phyloP scores from a whole-genome alignment of 176 grass and related monocot species.

The Calamus simplicifolius region DNA sequence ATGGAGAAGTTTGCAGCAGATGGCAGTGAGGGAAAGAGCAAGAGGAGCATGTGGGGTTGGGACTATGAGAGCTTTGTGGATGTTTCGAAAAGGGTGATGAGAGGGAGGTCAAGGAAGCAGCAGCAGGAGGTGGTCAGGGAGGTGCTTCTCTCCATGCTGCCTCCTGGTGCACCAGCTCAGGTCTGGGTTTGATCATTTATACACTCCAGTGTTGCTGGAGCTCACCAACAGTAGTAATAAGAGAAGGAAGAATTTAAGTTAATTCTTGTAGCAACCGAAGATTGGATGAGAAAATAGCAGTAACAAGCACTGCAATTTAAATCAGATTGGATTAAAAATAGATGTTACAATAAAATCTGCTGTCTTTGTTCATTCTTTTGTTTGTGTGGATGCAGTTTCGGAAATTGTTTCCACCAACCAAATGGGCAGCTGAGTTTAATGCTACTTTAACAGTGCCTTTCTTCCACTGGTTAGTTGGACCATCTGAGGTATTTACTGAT shows the following conservation, averaged over 20 bases:
- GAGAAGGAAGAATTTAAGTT: no score
- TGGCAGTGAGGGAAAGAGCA: background rate
- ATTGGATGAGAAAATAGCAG: no score
- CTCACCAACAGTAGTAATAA: no score
- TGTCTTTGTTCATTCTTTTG: no score
- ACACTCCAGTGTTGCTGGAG: no score
- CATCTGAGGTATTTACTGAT: conserved; percentile 51
- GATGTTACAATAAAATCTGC: no score
- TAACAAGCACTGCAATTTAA: no score
- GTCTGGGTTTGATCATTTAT: background rate
- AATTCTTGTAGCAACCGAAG: no score
- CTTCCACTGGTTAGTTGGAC: conserved; percentile 94
- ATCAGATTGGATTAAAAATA: no score
- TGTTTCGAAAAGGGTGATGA: conserved; percentile 80
- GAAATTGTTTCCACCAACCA: conserved; percentile 73
- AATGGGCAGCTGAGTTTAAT: conserved; percentile 93
- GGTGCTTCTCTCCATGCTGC: conserved; percentile 89
- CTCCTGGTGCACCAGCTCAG: conserved; percentile 68
- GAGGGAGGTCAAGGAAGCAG: conserved; percentile 56
- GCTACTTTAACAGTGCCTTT: conserved; percentile 83
- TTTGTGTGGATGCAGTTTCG: conserved; percentile 42
- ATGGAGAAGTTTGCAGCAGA: conserved; percentile 70
- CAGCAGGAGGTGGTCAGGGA: conserved; percentile 92
- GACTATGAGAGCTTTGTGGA: conserved; percentile 96
- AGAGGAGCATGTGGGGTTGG: conserved; percentile 65